A percentile compares a stretch with the other conserved stretches of the same genome.
These are phyloP conservation scores for Alternaria gansuensis DNA, from an alignment of 2,329 filamentous ascomycete species.

Conservation along the genomic window DNA sequence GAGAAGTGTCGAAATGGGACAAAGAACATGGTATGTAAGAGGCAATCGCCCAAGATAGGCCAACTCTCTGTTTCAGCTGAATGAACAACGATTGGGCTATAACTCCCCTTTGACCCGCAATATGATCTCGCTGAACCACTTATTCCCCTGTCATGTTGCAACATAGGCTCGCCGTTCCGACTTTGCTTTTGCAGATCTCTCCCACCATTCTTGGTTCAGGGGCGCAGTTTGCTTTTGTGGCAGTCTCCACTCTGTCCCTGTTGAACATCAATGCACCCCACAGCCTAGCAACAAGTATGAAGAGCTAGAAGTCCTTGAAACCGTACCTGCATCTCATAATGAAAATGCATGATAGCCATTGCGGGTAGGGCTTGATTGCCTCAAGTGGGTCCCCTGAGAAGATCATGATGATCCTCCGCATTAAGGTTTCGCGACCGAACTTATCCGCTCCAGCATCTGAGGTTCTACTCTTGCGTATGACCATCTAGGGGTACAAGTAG, in stretches of 20 bases:
- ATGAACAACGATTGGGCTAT: background rate
- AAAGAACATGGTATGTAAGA: too few relatives aligned
- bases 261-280: slow-evolving; percentile 8
- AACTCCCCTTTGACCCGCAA: background rate
- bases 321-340: background rate
- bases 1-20: too few relatives aligned
- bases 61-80: background rate
- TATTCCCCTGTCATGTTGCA: background rate
- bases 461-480: background rate
- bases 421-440: slow-evolving; percentile 2
- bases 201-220: slow-evolving; percentile 4
- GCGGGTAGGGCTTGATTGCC: slow-evolving; percentile 4
- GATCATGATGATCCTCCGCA: background rate
- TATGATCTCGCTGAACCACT: background rate
- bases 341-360: background rate
- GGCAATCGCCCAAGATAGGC: too few relatives aligned
- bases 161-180: background rate
- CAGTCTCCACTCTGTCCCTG: slow-evolving; percentile 3
- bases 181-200: background rate
- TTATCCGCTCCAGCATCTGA: background rate
- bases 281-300: background rate
- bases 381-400: slow-evolving; percentile 2
- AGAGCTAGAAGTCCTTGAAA: slow-evolving; percentile 6
- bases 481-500: background rate
- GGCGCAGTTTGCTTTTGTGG: slow-evolving; percentile 3